Base-by-base conservation (phyloP, 2,329 filamentous ascomycete genomes). In the Tolypocladium endophyticum region DNA sequence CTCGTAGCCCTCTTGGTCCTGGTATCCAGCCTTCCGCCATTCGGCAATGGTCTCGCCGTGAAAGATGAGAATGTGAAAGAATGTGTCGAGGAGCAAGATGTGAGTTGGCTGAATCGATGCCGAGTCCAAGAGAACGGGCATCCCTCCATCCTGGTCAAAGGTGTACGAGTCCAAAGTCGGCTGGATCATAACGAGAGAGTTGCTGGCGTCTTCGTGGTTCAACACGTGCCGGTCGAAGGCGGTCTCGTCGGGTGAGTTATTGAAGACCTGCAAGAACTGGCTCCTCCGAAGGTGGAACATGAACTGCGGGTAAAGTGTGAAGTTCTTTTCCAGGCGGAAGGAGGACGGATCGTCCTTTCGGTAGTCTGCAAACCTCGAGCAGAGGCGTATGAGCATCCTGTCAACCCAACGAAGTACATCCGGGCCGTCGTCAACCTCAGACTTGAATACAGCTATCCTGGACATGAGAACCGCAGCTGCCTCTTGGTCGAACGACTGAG, bases 11-110 rank as follows among this genome's bases (percentile, higher is more conserved):
- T 97, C 93, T 74, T 97, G 93, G 2, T 97, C 92, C 67, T 99
- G 94, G 71, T 99, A 99, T 1, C 94, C 94, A 23, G 92, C 92
- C 75, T 99, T 97, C 65, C 92, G 87, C 94, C 94, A 99, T 72
- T 97, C 92, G 0, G 94, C 94, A 74, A 97, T 89, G 0, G 93
- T 97, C 79, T 99, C 93, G 63, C 94, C 94, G 69, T 99, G 92
- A 84, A 97, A 99, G 68, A 99, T 99, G 59, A 99, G 85, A 63
- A 99, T 99, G 73, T 99, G 94, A 84, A 99, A 99, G 81, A 99
- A 99, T 0, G 94, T 97, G 70, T 99, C 94, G 59, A 99, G 87
- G 14, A 99, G 85, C 57, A 99, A 83, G 62, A 97, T 90, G 61
- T 96, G 95, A 28, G 92, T 90, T 12, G 92, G 88, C 71, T 97